Evolutionary conservation across 2,329 filamentous ascomycete genomes (phyloP).

Genomic region (Apiospora rasikravindrae): DNA sequence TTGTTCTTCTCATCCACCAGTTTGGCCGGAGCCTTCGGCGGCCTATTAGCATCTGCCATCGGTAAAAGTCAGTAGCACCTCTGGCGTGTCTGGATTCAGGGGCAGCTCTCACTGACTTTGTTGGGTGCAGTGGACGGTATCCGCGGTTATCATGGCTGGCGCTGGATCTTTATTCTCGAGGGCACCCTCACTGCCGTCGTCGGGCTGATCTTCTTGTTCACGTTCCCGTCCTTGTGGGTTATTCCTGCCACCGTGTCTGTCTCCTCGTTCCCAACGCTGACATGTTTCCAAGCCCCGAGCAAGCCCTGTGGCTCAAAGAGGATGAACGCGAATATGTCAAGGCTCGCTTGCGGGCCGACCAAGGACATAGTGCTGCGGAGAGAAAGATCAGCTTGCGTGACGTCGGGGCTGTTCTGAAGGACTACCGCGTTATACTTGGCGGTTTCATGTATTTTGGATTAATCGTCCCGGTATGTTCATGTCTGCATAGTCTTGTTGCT

Average conservation of each 20-base stretch:
- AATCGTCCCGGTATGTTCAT: slow-evolving; percentile 61
- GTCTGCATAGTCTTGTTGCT: neutral
- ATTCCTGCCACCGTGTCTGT: neutral
- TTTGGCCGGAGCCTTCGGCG: slow-evolving; percentile 83
- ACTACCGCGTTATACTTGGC: slow-evolving; percentile 75
- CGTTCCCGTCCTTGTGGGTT: slow-evolving; percentile 69
- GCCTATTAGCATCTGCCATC: slow-evolving; percentile 83
- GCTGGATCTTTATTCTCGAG: slow-evolving; percentile 85
- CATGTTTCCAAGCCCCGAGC: slow-evolving; percentile 57
- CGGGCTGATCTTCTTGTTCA: slow-evolving; percentile 66
- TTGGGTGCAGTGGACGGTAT: slow-evolving; percentile 63
- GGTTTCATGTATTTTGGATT: slow-evolving; percentile 84
- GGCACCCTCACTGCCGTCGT: slow-evolving; percentile 49
- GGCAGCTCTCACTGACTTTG: slow-evolving; percentile 21
- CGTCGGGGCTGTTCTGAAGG: slow-evolving; percentile 68
- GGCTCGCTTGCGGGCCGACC: slow-evolving; percentile 70
- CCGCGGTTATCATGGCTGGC: slow-evolving; percentile 73
- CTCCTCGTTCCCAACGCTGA: slow-evolving; percentile 18
- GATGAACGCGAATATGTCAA: slow-evolving; percentile 72
- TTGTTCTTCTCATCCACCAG: slow-evolving; percentile 91
- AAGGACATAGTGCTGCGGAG: slow-evolving; percentile 69
- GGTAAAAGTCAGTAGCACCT: slow-evolving; percentile 62
- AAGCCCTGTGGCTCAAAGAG: slow-evolving; percentile 73
- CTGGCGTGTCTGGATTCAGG: slow-evolving; percentile 29
- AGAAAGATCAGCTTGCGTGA: slow-evolving; percentile 64